Evolutionary conservation across 768 basidiomycete species (phyloP).

Genomic region (Mycena maculata): DNA sequence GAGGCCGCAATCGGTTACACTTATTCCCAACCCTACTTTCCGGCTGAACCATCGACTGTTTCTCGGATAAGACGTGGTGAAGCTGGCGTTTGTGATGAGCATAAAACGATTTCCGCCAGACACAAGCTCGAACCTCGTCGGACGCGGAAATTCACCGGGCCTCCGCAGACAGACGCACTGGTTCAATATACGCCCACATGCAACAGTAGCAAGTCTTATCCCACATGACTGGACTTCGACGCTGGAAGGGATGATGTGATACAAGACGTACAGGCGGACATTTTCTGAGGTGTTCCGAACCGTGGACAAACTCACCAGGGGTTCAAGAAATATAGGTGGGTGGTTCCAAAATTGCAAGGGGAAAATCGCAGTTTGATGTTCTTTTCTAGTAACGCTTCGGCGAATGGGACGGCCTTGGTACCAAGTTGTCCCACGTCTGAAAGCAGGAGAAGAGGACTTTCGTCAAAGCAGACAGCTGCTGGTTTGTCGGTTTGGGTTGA

Average conservation of each 20-base stretch:
- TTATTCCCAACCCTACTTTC: no score
- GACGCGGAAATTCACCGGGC: neutral
- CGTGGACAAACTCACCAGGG: no score
- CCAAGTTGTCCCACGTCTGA: neutral
- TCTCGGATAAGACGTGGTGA: neutral
- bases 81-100: neutral
- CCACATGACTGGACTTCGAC: no score
- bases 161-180: neutral
- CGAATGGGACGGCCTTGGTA: neutral
- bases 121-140: neutral
- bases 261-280: no score
- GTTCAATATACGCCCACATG: slow-evolving; percentile 17
- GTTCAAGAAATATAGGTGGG: no score
- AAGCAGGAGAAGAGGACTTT: neutral
- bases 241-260: no score
- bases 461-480: neutral
- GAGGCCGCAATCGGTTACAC: no score
- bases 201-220: neutral
- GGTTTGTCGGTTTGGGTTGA: neutral
- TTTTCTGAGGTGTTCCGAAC: no score
- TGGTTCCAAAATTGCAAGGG: no score
- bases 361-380: no score
- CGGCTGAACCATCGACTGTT: slow-evolving; percentile 37
- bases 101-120: slow-evolving; percentile 8
- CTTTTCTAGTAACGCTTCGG: no score